Evolutionary conservation across 805 yeast species (phyloP).

Genomic region (Grigorovia transvaalensis): DNA sequence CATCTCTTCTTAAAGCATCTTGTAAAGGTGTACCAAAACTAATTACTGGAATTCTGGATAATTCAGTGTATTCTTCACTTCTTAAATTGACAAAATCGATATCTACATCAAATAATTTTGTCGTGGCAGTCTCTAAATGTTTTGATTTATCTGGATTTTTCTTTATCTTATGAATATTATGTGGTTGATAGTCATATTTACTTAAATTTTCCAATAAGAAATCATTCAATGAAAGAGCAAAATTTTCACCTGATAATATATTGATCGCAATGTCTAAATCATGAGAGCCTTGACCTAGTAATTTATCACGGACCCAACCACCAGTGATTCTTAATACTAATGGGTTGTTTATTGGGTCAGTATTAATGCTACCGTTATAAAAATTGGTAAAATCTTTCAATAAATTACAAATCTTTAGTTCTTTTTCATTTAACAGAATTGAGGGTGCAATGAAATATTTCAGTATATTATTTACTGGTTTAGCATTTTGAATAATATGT

Average conservation of each 20-base stretch:
- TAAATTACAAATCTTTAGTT: slow-evolving; percentile 19
- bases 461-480: not conserved
- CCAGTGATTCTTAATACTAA: slow-evolving; percentile 66
- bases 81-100: slow-evolving; percentile 90
- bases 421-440: slow-evolving; percentile 11
- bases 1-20: slow-evolving; percentile 90
- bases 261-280: slow-evolving; percentile 92
- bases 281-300: slow-evolving; percentile 67
- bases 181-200: slow-evolving; percentile 25
- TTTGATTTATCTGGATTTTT: slow-evolving; percentile 93
- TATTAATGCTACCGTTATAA: slow-evolving; percentile 11
- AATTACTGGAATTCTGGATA: slow-evolving; percentile 77
- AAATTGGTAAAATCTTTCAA: slow-evolving; percentile 23
- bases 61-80: slow-evolving; percentile 72
- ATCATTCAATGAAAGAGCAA: slow-evolving; percentile 55
- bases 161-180: slow-evolving; percentile 67
- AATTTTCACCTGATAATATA: slow-evolving; percentile 71
- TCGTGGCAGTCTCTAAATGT: slow-evolving; percentile 94
- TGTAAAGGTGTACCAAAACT: slow-evolving; percentile 82
- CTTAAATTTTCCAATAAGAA: slow-evolving; percentile 33
- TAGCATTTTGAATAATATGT: not conserved
- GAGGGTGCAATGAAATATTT: not conserved
- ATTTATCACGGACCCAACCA: slow-evolving; percentile 96
- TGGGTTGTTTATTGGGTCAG: slow-evolving; percentile 6
- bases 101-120: slow-evolving; percentile 72